Evolutionary conservation across 2,329 filamentous ascomycete species (phyloP), one percentile per base, ranked within the genome.

Genomic region (Ophiostoma triangulosporum): DNA sequence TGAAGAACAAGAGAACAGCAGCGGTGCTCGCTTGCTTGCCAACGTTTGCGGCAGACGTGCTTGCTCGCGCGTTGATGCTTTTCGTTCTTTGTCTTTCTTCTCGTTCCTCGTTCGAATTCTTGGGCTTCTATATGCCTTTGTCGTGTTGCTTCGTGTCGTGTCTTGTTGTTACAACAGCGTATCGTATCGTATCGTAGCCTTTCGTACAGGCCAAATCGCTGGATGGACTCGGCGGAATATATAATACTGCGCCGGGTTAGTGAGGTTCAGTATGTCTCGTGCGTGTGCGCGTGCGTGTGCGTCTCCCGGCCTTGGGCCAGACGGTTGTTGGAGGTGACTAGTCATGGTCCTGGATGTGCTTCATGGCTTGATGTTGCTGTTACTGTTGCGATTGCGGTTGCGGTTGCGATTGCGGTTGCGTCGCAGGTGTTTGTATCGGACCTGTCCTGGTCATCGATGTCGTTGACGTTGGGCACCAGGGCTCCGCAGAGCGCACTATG

Each of bases 141-240:
- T 54, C 33, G 48, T 40, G 31, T 54, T 31, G 48, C 35, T 49
- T 54, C 52, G 58, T 56, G 52, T 55, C 51, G 52, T 58, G 46
- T 54, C 49, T 50, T 59, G 56, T 59, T 59, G 56, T 55, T 59
- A 58, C 56, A 59, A 49, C 52, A 51, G 29, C 55, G 57, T 59
- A 59, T 59, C 55, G 55, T 59, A 59, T 59, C 54, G 54, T 54
- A 48, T 54, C 48, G 48, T 48, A 32, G 46, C 27, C 29, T 32
- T 48, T 48, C 46, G 46, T 48, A 50, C 32, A 36, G 48, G 20
- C 48, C n/a, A 54, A 53, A 49, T 54, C 51, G 27, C 27, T 29
- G 51, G 31, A 17, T 36, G 50, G 51, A 46, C 43, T 46, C 43
- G 43, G 43, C 24, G 20, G 20, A 49, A 45, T 52, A 56, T 48